These are phyloP conservation scores for Dactylellina sp. DNA, from an alignment of 2,329 filamentous ascomycete species.

Conservation along the genomic window DNA sequence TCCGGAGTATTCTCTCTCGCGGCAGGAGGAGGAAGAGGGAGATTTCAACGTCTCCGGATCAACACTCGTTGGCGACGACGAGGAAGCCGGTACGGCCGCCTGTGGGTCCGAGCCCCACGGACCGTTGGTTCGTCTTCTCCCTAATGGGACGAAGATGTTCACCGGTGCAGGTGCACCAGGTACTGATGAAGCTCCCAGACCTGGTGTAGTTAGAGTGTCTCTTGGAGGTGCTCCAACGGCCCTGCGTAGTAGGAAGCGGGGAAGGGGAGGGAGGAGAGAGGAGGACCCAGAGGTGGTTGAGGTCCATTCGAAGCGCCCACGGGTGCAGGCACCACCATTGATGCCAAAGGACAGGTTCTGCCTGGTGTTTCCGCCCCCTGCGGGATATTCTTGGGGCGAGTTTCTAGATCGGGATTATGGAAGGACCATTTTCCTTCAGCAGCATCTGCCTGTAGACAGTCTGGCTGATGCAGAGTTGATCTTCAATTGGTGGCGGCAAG, in stretches of 20 bases:
- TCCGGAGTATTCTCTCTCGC: slow-evolving; percentile 2
- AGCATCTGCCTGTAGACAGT: slow-evolving; percentile 27
- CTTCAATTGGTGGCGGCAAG: slow-evolving; percentile 24
- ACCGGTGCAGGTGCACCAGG: slow-evolving; percentile 13
- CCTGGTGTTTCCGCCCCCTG: slow-evolving; percentile 26
- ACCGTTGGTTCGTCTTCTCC: slow-evolving; percentile 11
- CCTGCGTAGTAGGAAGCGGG: slow-evolving; percentile 17
- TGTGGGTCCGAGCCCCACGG: slow-evolving; percentile 2
- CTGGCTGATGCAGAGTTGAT: slow-evolving; percentile 21
- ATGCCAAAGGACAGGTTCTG: slow-evolving; percentile 41
- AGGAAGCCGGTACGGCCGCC: slow-evolving; percentile 17
- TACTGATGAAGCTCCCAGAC: slow-evolving; percentile 11
- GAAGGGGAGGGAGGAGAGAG: slow-evolving; percentile 19
- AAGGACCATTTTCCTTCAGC: slow-evolving; percentile 7
- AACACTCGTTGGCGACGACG: slow-evolving; percentile 11
- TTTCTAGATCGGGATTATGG: slow-evolving; percentile 2
- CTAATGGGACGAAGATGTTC: slow-evolving; percentile 35
- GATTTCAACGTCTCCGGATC: slow-evolving; percentile 6
- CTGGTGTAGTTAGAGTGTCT: slow-evolving; percentile 15
- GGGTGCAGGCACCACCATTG: slow-evolving; percentile 17
- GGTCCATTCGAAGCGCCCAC: slow-evolving; percentile 21
- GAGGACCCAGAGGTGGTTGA: slow-evolving; percentile 6
- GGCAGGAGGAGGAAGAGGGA: slow-evolving; percentile 5
- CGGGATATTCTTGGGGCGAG: slow-evolving; percentile 25
- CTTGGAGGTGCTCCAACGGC: background rate